Base-by-base conservation (phyloP, 139 green algal species). In the Coelastrella sp. region DNA sequence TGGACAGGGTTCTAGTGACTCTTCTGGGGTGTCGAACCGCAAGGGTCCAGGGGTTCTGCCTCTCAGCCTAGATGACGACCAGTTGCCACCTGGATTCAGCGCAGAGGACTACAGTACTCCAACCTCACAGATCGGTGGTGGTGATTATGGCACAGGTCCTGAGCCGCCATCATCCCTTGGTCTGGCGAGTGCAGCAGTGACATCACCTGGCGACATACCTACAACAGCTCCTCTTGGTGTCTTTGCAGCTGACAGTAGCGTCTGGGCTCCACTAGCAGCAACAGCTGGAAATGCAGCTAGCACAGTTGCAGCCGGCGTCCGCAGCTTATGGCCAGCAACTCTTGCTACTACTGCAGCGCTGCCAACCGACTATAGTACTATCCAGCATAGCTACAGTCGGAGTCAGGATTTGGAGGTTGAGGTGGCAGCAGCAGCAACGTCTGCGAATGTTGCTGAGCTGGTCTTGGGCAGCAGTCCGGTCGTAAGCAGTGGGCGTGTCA, bases 381-480 rank as follows among this genome's bases (percentile, higher is more conserved):
- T 32, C 3, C 38, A 41, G 50, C 59, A 74, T 59, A 59, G 77
- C 59, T 84, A 74, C 59, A 72, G 57, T 38, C 37, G 59, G 35
- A 84, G 77, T 50, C 59, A 74, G 34, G 77, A 84, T 7, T 15
- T 84, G 4, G 78, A 84, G n/a, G 41, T 75, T n/a, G 78, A 76
- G 15, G 60, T 66, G 6, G 78, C 78, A n/a, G 78, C 78, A 19
- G 78, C 78, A 34, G 53, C 78, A 11, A 84, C 62, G 17, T 84
- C 78, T 32, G 41, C 78, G 2, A 75, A 75, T 35, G 78, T 84
- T 25, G 78, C 78, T 41, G 78, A 84, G 60, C 27, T 75, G 60
- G 78, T 84, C n/a, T 41, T 84, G 32, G 78, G 78, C 25, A 64
- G 35, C 9, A 84, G 78, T 25, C 78, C 78, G 5, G 43, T 27